phyloP scores from a whole-genome alignment of 1,284 basidiomycete genomes.

The Apiotrichum sp. region DNA sequence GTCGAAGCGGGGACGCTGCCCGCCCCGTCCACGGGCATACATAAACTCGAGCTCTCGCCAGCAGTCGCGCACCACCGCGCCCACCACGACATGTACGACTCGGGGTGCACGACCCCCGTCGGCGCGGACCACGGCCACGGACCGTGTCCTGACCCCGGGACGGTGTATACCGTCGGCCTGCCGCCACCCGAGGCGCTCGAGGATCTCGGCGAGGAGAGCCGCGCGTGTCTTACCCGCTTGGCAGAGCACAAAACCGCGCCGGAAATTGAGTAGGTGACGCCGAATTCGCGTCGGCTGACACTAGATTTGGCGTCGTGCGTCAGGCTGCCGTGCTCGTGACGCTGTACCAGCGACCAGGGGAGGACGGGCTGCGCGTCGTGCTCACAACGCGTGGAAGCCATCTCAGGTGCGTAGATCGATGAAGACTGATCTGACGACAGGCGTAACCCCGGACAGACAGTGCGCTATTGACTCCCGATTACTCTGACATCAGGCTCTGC shows the following conservation, averaged over 20 bases:
- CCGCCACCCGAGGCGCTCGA: slow-evolving; percentile 8
- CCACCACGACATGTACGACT: slow-evolving; percentile 16
- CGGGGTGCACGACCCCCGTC: slow-evolving; percentile 11
- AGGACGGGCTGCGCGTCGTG: slow-evolving; percentile 59
- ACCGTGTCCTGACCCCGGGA: background rate
- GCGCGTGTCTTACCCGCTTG: slow-evolving; percentile 20
- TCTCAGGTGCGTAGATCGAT: slow-evolving; percentile 49
- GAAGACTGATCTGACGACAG: slow-evolving; percentile 1
- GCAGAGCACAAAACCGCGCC: slow-evolving; percentile 10
- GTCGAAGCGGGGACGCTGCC: too few species aligned
- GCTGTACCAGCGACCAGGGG: slow-evolving; percentile 61
- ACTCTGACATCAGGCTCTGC: slow-evolving; percentile 53
- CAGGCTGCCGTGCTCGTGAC: slow-evolving; percentile 69
- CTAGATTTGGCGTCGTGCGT: slow-evolving; percentile 38
- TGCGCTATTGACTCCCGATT: background rate
- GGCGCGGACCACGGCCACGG: background rate
- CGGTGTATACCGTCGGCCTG: slow-evolving; percentile 3
- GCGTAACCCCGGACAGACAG: slow-evolving; percentile 16
- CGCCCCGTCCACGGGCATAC: too few species aligned
- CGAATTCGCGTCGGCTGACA: background rate
- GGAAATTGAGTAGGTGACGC: background rate
- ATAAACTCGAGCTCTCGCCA: too few species aligned
- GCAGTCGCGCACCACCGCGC: background rate
- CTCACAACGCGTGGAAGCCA: slow-evolving; percentile 75
- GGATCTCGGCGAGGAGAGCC: slow-evolving; percentile 25